phyloP scores from a whole-genome alignment of 495 filamentous ascomycete genomes.

The Talaromyces nanjingensis region DNA sequence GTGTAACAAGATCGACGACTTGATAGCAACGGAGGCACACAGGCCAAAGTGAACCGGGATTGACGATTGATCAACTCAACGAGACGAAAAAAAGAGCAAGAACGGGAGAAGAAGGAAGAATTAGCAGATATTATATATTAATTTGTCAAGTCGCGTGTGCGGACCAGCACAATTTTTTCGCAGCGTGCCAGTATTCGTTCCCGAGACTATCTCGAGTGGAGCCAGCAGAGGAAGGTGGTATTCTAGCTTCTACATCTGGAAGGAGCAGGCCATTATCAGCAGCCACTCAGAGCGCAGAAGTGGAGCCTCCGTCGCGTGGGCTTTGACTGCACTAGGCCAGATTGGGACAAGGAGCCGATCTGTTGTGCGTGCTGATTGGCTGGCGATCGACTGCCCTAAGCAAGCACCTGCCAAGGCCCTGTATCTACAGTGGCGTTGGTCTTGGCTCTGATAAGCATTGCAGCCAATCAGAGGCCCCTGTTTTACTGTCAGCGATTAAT shows the following conservation, averaged over 20 bases:
- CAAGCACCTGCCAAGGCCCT: neutral
- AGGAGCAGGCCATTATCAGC: constrained; percentile 1
- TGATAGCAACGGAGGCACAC: neutral
- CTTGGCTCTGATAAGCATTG: neutral
- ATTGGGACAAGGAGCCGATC: neutral
- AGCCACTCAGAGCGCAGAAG: neutral
- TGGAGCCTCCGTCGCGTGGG: constrained; percentile 2
- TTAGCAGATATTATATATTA: neutral
- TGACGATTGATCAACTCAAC: neutral
- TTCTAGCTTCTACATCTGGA: neutral
- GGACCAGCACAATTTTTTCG: neutral
- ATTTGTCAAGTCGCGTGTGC: constrained; percentile 1
- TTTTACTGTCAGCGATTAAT: neutral
- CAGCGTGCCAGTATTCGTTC: neutral
- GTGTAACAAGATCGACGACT: neutral
- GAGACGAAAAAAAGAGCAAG: neutral
- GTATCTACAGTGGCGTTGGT: neutral
- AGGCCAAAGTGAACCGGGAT: neutral
- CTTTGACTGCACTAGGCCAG: neutral
- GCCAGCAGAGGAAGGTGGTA: neutral
- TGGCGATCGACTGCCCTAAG: neutral
- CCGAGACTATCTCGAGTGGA: neutral
- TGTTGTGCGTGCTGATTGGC: neutral
- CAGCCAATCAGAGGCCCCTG: neutral
- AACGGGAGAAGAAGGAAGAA: neutral